Evolutionary conservation across 345 rosid genomes (phyloP), one percentile per base, ranked within the genome.

Genomic region (Bruguiera parviflora): DNA sequence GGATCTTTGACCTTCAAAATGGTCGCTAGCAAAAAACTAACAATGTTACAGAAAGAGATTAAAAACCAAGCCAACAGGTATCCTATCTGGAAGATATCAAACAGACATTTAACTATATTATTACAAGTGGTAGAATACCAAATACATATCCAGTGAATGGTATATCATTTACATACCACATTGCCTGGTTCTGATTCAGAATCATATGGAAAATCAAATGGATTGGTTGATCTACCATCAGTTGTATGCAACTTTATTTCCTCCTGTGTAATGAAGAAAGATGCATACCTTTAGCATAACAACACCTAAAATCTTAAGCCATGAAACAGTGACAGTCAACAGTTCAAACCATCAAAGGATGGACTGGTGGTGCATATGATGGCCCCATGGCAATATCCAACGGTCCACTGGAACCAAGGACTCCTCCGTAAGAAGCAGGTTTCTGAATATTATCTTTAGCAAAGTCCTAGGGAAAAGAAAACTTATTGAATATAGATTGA

Each of bases 151-250:
- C 24, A 53, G 51, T 43, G 65, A 58, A 55, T 39, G 29, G 7
- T 57, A 33, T 16, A 21, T 58, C 66, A 32, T 31, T 32, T 55
- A 69, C 84, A 69, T 86, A 92, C 97, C 97, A 79, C 77, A 76
- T 86, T 80, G 71, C 72, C 65, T 27, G 85, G 80, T 57, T 87
- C 96, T 61, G 75, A 53, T 52, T 81, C 88, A 51, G 87, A 75
- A 73, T 88, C 93, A 75, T 72, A 89, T 37, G 97, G 91, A 68
- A 95, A 75, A 84, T 95, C 99, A 86, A 95, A 92, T 21, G 97
- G 97, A 62, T 90, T 95, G 66, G 73, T 85, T 81, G 97, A 89
- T 80, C 80, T 88, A 62, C 39, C 78, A 60, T 76, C 77, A 57
- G 77, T 64, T 66, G 73, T 67, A 51, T 73, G 85, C 32, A 73